phyloP scores from a whole-genome alignment of 208 protist species.

The Leishmania arabica region DNA sequence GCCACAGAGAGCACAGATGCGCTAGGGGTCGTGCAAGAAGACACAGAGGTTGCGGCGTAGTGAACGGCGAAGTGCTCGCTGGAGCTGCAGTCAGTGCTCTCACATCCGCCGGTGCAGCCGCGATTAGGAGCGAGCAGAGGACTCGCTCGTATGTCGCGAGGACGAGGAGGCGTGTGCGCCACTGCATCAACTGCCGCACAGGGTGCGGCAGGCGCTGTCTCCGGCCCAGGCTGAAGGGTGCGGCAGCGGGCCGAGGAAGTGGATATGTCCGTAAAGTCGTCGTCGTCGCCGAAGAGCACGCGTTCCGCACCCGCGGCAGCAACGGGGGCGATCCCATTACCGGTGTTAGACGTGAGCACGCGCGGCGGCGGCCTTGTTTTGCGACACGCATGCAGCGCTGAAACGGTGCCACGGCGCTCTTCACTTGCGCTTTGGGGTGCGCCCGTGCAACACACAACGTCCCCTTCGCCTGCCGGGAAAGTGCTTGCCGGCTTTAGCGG shows the following conservation, averaged over 20 bases:
- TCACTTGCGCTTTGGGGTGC: not conserved
- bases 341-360: not conserved
- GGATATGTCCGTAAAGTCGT: constrained; percentile 4
- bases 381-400: not conserved
- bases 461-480: not conserved
- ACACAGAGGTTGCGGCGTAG: not conserved
- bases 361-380: not conserved
- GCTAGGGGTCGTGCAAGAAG: not conserved
- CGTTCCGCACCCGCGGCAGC: constrained; percentile 17
- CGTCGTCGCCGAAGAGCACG: constrained; percentile 20
- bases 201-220: not conserved
- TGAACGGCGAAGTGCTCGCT: not conserved
- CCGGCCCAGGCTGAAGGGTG: not conserved
- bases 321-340: not conserved
- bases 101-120: not conserved
- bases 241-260: not conserved
- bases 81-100: not conserved
- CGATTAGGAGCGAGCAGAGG: not conserved
- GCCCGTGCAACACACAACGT: not conserved
- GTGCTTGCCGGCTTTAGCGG: not conserved
- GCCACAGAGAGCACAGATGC: not conserved
- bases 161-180: constrained; percentile 11
- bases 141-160: not conserved
- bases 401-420: not conserved
- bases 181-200: constrained; percentile 1